Conservation (phyloP, 768 basidiomycete genomes). For the Grammothele lineata region DNA sequence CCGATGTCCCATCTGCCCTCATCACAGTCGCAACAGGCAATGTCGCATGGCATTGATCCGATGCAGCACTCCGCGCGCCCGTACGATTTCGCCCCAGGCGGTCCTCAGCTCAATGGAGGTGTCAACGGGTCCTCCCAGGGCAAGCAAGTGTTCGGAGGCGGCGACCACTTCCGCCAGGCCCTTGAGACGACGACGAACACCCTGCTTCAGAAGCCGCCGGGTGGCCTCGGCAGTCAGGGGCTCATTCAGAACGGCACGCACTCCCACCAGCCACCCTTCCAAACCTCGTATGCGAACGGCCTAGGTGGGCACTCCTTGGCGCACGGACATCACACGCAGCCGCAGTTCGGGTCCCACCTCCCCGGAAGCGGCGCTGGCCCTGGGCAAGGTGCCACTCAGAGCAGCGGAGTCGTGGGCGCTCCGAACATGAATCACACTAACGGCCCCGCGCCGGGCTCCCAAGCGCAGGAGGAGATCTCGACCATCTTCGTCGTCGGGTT, state of each 20-base stretch:
- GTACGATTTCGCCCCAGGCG: constrained; percentile 30
- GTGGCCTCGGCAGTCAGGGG: constrained; percentile 5
- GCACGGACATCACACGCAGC: constrained; percentile 45
- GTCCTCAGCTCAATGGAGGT: constrained; percentile 16
- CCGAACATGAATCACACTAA: constrained; percentile 26
- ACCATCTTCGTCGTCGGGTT: constrained; percentile 99
- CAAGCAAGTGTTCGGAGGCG: constrained; percentile 18
- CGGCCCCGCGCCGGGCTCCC: constrained; percentile 22
- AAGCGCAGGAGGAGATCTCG: constrained; percentile 76
- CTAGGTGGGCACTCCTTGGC: constrained; percentile 31
- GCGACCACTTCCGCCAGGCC: constrained; percentile 20
- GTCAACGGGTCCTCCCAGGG: constrained; percentile 9
- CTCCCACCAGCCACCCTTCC: constrained; percentile 29
- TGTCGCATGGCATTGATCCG: constrained; percentile 8
- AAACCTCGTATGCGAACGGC: constrained; percentile 34
- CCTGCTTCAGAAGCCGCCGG: constrained; percentile 16
- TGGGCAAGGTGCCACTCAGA: constrained; percentile 18
- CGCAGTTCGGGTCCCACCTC: constrained; percentile 71
- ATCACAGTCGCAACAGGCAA: constrained; percentile 30
- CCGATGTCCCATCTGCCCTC: constrained; percentile 30
- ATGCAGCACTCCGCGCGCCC: constrained; percentile 25
- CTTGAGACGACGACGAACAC: constrained; percentile 18
- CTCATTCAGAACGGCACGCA: constrained; percentile 22
- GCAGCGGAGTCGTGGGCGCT: constrained; percentile 10
- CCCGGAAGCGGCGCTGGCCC: constrained; percentile 35